A percentile compares a stretch with the other conserved stretches of the same genome.
phyloP scores from a whole-genome alignment of 306 rosid genomes.

The Prunus dulcis region DNA sequence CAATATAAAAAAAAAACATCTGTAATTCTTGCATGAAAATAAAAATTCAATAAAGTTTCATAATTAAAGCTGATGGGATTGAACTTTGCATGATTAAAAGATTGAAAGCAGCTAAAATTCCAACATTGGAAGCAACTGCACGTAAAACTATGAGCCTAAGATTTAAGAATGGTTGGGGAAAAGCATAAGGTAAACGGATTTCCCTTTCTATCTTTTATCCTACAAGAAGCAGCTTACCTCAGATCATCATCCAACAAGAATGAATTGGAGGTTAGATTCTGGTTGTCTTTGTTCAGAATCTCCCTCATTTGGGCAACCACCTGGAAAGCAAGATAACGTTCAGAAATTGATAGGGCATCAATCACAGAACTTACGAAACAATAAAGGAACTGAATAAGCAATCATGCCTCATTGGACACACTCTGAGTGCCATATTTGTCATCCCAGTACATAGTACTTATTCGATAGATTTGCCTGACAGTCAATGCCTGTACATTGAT shows the following conservation, averaged over 20 bases:
- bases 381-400: constrained; percentile 24
- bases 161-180: background rate
- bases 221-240: constrained; percentile 47
- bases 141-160: background rate
- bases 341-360: constrained; percentile 12
- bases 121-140: background rate
- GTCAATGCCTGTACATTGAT: constrained; percentile 67
- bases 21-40: background rate
- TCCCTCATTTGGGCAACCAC: constrained; percentile 98
- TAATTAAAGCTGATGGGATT: background rate
- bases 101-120: too few species aligned
- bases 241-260: constrained; percentile 95
- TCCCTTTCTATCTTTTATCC: background rate
- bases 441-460: constrained; percentile 99
- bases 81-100: background rate
- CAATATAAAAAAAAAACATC: background rate
- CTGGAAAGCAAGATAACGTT: constrained; percentile 44
- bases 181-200: background rate
- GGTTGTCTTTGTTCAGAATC: constrained; percentile 80
- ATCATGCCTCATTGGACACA: constrained; percentile 95
- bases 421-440: constrained; percentile 99
- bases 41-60: background rate
- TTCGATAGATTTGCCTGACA: constrained; percentile 94
- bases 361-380: background rate
- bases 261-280: constrained; percentile 87